Evolutionary conservation across 805 yeast species (phyloP).

Genomic region (Aciculoconidium aculeatum): DNA sequence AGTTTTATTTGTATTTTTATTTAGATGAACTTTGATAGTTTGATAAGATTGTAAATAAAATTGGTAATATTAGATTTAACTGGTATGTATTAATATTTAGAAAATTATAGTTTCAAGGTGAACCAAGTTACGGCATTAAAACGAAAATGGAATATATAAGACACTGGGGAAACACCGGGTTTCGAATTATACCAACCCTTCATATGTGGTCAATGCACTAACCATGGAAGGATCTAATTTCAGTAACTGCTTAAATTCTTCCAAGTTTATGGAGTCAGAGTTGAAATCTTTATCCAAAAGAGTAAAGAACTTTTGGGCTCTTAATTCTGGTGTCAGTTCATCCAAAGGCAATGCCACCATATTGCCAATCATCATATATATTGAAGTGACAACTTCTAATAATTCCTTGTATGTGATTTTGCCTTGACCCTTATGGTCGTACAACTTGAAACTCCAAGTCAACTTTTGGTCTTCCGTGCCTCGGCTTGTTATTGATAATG

Average conservation of each 20-base stretch:
- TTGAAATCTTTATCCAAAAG: constrained; percentile 66
- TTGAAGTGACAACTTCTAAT: constrained; percentile 71
- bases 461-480: constrained; percentile 82
- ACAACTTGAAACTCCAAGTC: constrained; percentile 83
- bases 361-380: constrained; percentile 92
- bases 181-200: constrained; percentile 56
- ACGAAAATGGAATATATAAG: too few relatives aligned
- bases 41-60: too few relatives aligned
- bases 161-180: too few relatives aligned
- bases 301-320: constrained; percentile 76
- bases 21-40: too few relatives aligned
- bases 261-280: constrained; percentile 59
- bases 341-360: constrained; percentile 87
- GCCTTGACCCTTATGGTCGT: constrained; percentile 80
- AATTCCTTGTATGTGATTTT: constrained; percentile 71
- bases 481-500: constrained; percentile 78
- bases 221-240: constrained; percentile 73
- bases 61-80: too few relatives aligned
- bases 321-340: constrained; percentile 84
- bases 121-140: too few relatives aligned
- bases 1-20: too few relatives aligned
- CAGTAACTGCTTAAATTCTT: constrained; percentile 79
- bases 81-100: too few relatives aligned
- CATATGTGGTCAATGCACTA: constrained; percentile 72
- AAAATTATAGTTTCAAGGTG: too few relatives aligned